These are phyloP conservation scores for Lasiosphaeris hirsuta DNA, from an alignment of 495 filamentous ascomycete genomes.

Conservation along the genomic window DNA sequence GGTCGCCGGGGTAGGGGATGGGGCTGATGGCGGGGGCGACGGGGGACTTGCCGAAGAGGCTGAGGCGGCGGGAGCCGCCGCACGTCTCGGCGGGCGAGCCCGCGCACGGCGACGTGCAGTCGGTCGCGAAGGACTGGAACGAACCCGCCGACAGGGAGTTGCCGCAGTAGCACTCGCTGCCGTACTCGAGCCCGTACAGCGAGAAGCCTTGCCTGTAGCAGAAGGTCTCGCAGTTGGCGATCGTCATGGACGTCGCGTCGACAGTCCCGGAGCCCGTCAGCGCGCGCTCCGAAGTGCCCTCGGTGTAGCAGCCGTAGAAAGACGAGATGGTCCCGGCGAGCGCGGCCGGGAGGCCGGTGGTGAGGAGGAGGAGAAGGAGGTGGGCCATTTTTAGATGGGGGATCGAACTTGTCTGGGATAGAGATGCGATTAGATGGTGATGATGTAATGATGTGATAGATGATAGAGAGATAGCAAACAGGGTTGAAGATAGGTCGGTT, in stretches of 20 bases:
- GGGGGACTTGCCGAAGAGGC: neutral
- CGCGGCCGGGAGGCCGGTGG: constrained; percentile 7
- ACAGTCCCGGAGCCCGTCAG: constrained; percentile 4
- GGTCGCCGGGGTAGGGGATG: neutral
- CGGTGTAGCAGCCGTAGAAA: constrained; percentile 28
- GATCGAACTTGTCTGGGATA: no score
- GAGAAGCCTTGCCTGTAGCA: constrained; percentile 22
- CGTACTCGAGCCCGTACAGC: constrained; percentile 47
- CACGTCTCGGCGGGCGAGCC: constrained; percentile 18
- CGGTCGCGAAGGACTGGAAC: constrained; percentile 1
- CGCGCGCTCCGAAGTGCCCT: constrained; percentile 8
- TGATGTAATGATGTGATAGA: no score
- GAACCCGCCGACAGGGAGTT: constrained; percentile 35
- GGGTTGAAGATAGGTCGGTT: no score
- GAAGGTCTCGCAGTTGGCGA: constrained; percentile 15
- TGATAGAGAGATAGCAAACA: no score
- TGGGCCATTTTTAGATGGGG: no score
- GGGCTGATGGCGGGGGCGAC: neutral
- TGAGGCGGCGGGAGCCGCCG: constrained; percentile 22
- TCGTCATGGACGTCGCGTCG: constrained; percentile 18
- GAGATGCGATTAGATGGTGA: no score
- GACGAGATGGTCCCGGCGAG: neutral
- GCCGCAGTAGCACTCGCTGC: constrained; percentile 60
- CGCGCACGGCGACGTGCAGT: neutral
- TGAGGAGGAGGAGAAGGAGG: constrained; percentile 11